A percentile compares a stretch with the other conserved stretches of the same genome.
These are phyloP conservation scores for Syncephalastrum contaminatum DNA, from an alignment of 371 early-diverging fungal species.

Conservation along the genomic window DNA sequence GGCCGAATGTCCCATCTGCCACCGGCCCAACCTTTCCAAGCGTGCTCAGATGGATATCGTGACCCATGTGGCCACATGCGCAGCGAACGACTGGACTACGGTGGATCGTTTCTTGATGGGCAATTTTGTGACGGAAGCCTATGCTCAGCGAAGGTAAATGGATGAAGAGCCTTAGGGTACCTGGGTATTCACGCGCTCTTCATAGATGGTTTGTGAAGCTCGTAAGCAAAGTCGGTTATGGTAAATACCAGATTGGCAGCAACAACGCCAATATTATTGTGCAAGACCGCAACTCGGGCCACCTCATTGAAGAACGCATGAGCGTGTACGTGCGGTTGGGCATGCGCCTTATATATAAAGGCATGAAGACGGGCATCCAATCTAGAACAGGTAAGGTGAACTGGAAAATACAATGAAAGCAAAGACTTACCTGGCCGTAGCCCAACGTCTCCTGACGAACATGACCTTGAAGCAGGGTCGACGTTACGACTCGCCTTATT, in stretches of 20 bases:
- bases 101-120: constrained; percentile 71
- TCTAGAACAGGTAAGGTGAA: constrained; percentile 30
- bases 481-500: constrained; percentile 71
- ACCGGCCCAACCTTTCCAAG: constrained; percentile 53
- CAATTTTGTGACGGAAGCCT: constrained; percentile 75
- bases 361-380: constrained; percentile 49
- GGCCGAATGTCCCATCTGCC: constrained; percentile 73
- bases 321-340: constrained; percentile 83
- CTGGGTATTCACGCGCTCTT: not conserved
- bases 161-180: not conserved
- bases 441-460: constrained; percentile 56
- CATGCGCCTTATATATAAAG: constrained; percentile 77
- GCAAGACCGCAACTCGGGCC: constrained; percentile 72
- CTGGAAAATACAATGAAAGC: not conserved
- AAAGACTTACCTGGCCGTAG: constrained; percentile 14
- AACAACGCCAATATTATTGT: constrained; percentile 80
- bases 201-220: constrained; percentile 79
- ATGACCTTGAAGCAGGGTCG: constrained; percentile 76
- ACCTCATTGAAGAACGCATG: constrained; percentile 81
- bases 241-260: constrained; percentile 68
- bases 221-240: constrained; percentile 73
- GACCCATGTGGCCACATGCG: constrained; percentile 78
- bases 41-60: constrained; percentile 73
- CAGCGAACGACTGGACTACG: constrained; percentile 62
- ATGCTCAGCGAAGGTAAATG: constrained; percentile 62